Percentiles rank a stretch among this genome's conserved stretches.
phyloP scores from a whole-genome alignment of 1,284 basidiomycete genomes.

The Schizopora paradoxa region DNA sequence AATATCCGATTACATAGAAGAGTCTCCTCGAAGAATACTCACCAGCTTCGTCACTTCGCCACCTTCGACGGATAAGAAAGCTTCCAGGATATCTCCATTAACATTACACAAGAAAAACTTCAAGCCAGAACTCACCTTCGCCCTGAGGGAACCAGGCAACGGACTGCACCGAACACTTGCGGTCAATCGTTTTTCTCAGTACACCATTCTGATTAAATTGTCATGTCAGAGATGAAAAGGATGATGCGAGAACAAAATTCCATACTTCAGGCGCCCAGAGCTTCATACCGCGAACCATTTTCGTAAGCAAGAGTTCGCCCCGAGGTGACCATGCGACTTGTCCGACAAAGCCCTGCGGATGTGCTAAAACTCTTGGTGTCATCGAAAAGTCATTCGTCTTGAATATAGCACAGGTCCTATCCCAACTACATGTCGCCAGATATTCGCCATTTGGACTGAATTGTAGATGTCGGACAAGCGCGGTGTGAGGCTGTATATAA shows the following conservation, averaged over 20 bases:
- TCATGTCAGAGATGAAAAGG: slow-evolving; percentile 4
- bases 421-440: slow-evolving; percentile 74
- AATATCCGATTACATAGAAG: no score
- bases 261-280: slow-evolving; percentile 63
- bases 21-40: slow-evolving; percentile 14
- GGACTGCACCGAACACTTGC: slow-evolving; percentile 55
- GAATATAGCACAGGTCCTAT: slow-evolving; percentile 70
- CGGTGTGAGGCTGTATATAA: slow-evolving; percentile 57
- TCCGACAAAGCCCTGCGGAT: slow-evolving; percentile 69
- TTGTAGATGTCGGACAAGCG: slow-evolving; percentile 62
- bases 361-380: slow-evolving; percentile 60
- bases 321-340: slow-evolving; percentile 79
- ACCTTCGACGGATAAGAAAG: slow-evolving; percentile 53
- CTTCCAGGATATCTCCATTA: slow-evolving; percentile 25
- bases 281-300: slow-evolving; percentile 65
- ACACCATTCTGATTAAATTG: slow-evolving; percentile 53
- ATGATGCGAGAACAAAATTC: slow-evolving; percentile 5
- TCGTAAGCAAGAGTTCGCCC: slow-evolving; percentile 58
- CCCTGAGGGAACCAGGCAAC: slow-evolving; percentile 69
- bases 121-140: slow-evolving; percentile 41
- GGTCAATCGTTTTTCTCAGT: slow-evolving; percentile 65
- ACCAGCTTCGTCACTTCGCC: slow-evolving; percentile 47
- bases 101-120: neutral
- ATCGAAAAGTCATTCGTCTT: slow-evolving; percentile 29
- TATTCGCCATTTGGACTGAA: slow-evolving; percentile 69